phyloP scores from a whole-genome alignment of 805 yeast genomes.

The Candida tallmaniae region DNA sequence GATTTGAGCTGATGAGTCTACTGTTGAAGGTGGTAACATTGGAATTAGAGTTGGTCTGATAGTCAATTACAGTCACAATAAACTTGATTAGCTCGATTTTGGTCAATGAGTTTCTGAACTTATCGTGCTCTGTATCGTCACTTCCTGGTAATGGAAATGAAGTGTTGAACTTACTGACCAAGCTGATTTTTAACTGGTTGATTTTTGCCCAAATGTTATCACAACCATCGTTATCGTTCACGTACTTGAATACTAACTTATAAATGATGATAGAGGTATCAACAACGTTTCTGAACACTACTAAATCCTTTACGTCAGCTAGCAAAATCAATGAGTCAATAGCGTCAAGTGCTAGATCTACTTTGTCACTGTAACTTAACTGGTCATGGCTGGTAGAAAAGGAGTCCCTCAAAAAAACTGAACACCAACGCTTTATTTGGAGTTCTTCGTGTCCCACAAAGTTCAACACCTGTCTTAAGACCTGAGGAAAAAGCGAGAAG shows the following conservation, averaged over 20 bases:
- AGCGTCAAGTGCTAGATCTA: conserved; percentile 39
- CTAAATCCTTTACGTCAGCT: conserved; percentile 24
- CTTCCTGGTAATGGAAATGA: conserved; percentile 49
- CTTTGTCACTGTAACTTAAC: conserved; percentile 23
- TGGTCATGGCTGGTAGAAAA: conserved; percentile 24
- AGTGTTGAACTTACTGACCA: conserved; percentile 60
- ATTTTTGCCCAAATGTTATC: conserved; percentile 52
- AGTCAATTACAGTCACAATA: conserved; percentile 44
- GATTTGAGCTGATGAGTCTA: conserved; percentile 48
- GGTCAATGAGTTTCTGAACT: conserved; percentile 49
- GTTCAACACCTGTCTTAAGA: conserved; percentile 39
- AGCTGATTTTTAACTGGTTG: conserved; percentile 48
- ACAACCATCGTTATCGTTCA: conserved; percentile 45
- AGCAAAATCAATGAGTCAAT: conserved; percentile 28
- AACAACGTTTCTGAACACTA: conserved; percentile 26
- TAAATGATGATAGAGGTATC: conserved; percentile 39
- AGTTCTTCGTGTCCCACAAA: conserved; percentile 31
- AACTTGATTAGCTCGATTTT: conserved; percentile 72
- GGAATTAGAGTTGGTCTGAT: conserved; percentile 41
- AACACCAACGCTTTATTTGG: conserved; percentile 37
- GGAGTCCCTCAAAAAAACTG: conserved; percentile 34
- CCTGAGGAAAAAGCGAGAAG: conserved; percentile 33
- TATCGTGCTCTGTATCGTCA: conserved; percentile 47
- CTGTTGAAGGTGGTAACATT: conserved; percentile 41
- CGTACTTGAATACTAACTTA: conserved; percentile 40